Base-by-base conservation (phyloP, 1,284 basidiomycete genomes). In the Trichosporon sp. region DNA sequence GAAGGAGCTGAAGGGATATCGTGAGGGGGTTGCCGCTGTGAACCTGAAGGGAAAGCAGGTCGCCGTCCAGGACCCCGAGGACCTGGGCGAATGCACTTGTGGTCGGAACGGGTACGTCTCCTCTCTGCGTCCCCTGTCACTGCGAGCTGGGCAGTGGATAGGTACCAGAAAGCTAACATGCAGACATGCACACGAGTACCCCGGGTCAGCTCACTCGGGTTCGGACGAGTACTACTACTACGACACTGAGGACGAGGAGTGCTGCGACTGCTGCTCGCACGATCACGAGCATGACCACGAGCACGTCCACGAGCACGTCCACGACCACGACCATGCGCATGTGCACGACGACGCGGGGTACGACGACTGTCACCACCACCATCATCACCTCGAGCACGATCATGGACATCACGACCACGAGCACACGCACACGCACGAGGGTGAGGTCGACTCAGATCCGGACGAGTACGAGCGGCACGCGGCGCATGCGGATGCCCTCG, bases 1-100 rank as follows among this genome's bases (percentile, higher is more conserved):
- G 69, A 80, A 81, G 72, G 82, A 83, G 75, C 74, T 83, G n/a
- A 79, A 80, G 71, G 81, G 81, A 37, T 82, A 82, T 59, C 74
- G 77, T 19, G 81, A 82, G 64, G 77, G 77, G 11, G 75, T 77
- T 26, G 77, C 72, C 2, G 76, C 74, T 4, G 72, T 69, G 21
- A 68, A 66, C 37, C 54, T 26, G 16, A 78, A 79, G 67, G 77
- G 78, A 31, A 77, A 77, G 71, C 75, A 79, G 72, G 76, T 77
- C n/a, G 74, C 73, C 10, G 71, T 70, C 51, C 68, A 71, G 10
- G 75, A 73, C 2, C 76, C 79, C 14, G 76, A 76, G 61, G 59
- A 63, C 31, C 68, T 73, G 26, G 80, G 76, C 43, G 79, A 81
- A 69, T 82, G 80, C 70, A 79, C 80, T 2, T 82, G 81, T 68